A percentile compares a stretch with the other conserved stretches of the same genome.
Evolutionary conservation across 495 filamentous ascomycete genomes (phyloP).

Genomic region (Usnea hakonensis): DNA sequence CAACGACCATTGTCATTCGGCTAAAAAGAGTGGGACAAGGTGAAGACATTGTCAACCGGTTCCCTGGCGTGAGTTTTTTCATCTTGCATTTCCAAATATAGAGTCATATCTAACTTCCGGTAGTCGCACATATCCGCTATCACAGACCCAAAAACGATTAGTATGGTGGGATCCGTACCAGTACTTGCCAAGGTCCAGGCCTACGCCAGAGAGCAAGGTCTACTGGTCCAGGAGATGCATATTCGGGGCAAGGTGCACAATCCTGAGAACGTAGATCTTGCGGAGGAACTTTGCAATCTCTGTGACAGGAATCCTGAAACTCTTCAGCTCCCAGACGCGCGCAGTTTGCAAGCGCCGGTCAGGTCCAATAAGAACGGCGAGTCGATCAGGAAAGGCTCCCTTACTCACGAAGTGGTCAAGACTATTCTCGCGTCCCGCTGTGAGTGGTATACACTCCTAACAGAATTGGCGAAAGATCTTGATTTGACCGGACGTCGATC

Average conservation of each 20-base stretch:
- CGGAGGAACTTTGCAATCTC: slow-evolving; percentile 21
- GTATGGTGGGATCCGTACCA: slow-evolving; percentile 24
- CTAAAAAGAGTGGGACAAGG: slow-evolving; percentile 28
- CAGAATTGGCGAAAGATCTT: slow-evolving; percentile 26
- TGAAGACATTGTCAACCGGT: slow-evolving; percentile 24
- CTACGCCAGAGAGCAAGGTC: slow-evolving; percentile 9
- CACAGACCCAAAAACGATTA: slow-evolving; percentile 29
- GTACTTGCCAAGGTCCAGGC: slow-evolving; percentile 9
- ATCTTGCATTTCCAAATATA: background rate
- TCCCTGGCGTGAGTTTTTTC: slow-evolving; percentile 23
- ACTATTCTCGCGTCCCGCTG: slow-evolving; percentile 31
- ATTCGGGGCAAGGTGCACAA: slow-evolving; percentile 27
- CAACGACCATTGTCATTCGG: slow-evolving; percentile 26
- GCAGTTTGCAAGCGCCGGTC: slow-evolving; percentile 24
- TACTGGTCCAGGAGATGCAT: slow-evolving; percentile 17
- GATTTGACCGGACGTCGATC: slow-evolving; percentile 9
- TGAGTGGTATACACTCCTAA: slow-evolving; percentile 31
- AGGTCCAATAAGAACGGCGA: slow-evolving; percentile 27
- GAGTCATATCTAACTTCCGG: background rate
- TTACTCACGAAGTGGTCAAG: slow-evolving; percentile 28
- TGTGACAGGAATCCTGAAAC: slow-evolving; percentile 16
- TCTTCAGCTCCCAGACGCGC: slow-evolving; percentile 23
- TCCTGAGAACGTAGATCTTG: slow-evolving; percentile 28
- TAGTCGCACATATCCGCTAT: slow-evolving; percentile 30
- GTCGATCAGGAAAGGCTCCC: slow-evolving; percentile 11